Evolutionary conservation across 1,284 basidiomycete species (phyloP), one percentile per base, ranked within the genome.

Genomic region (Sanguinoderma infundibulare): DNA sequence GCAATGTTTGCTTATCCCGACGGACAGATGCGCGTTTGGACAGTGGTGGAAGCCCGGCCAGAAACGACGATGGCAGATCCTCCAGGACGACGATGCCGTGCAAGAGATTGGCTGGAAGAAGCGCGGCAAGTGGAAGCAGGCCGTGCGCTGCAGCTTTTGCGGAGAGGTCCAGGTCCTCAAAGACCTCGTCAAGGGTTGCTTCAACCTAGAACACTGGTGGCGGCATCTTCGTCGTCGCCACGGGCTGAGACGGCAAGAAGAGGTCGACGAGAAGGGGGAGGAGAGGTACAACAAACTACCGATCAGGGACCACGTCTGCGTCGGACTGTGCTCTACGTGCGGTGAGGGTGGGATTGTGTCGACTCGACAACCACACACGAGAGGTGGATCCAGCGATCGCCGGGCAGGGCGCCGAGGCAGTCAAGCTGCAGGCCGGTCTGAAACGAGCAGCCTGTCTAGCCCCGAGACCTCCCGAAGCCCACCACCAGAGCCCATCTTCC

Each of bases 191-290:
- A 34, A 51, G 17, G 49, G 28, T 15, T 34, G 20, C 8, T 51
- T 51, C 49, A 34, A 51, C 32, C 30, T 51, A 14, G 49, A 51
- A 35, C 49, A 51, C n/a, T 51, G 49, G 49, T 51, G 32, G 30
- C 30, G 49, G 3, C 49, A 51, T n/a, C 32, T 34, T 32, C 32
- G 49, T 2, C 14, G 30, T 22, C 32, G 20, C 20, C 49, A 51
- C 32, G 49, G 49, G 10, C 14, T 35, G 17, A 51, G 14, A 12
- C 49, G 32, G 20, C 30, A 22, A 7, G 49, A 51, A 34, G 49
- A 51, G 32, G 24, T 51, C 9, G n/a, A n/a, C 6, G 30, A 51
- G 9, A 51, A 51, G 20, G 30, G 49, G 30, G 30, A 34, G 8
- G 49, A 51, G 30, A 34, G 20, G 34, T 51, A 34, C 17, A n/a